Evolutionary conservation across 2,329 filamentous ascomycete species (phyloP).

Genomic region (Microdochium paspali): DNA sequence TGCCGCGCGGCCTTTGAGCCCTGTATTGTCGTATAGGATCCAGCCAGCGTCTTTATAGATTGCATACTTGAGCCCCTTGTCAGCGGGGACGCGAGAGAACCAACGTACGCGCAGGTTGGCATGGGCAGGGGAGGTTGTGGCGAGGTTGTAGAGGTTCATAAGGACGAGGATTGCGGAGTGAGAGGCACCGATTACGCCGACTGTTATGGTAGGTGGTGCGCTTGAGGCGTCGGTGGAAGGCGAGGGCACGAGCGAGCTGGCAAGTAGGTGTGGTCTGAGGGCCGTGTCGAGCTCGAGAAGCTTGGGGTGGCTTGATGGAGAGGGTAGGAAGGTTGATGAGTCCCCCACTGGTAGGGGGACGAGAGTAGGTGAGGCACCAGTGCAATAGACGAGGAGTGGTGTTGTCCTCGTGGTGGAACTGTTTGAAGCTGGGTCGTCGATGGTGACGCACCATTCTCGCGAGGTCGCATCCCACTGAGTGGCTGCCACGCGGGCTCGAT

Average conservation of each 20-base stretch:
- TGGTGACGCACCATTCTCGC: conserved; percentile 23
- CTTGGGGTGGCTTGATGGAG: conserved; percentile 7
- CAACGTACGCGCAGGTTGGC: conserved; percentile 46
- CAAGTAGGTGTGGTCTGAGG: conserved; percentile 41
- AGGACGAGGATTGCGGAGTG: conserved; percentile 55
- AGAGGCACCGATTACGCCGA: conserved; percentile 52
- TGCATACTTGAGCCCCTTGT: conserved; percentile 46
- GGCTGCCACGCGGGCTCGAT: conserved; percentile 24
- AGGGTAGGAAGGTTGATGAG: conserved; percentile 17
- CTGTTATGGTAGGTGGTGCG: conserved; percentile 18
- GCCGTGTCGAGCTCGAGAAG: conserved; percentile 44
- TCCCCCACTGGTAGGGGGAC: conserved; percentile 3
- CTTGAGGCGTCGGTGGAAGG: conserved; percentile 9
- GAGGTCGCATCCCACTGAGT: conserved; percentile 27
- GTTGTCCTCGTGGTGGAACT: conserved; percentile 20
- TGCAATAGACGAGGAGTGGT: conserved; percentile 20
- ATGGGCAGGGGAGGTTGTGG: conserved; percentile 30
- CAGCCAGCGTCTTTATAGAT: conserved; percentile 48
- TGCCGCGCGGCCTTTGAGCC: conserved; percentile 52
- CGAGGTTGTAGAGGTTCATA: conserved; percentile 48
- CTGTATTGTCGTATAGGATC: conserved; percentile 57
- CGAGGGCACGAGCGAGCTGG: conserved; percentile 24
- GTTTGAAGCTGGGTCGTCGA: conserved; percentile 10
- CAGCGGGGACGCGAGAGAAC: conserved; percentile 40
- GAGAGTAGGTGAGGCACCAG: background rate